Percentiles rank a stretch among this genome's conserved stretches.
These are phyloP conservation scores for Salvia hispanica DNA, from an alignment of 257 asterid species.

Conservation along the genomic window DNA sequence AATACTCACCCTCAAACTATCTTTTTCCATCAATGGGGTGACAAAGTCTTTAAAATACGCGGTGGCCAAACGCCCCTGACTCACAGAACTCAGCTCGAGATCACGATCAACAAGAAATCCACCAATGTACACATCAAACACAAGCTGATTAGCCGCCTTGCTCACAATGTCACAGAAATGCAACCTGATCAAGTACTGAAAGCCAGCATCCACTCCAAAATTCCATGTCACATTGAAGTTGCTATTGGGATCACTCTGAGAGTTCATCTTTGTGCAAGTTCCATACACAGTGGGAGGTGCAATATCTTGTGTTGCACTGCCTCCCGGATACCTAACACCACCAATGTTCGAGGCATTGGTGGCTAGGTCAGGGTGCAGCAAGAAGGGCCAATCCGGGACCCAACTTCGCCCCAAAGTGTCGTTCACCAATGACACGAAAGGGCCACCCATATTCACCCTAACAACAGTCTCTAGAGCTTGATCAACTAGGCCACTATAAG, in stretches of 20 bases:
- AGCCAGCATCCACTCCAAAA: constrained; percentile 58
- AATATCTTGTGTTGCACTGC: constrained; percentile 50
- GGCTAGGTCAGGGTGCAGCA: constrained; percentile 38
- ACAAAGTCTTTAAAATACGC: constrained; percentile 66
- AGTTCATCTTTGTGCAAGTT: constrained; percentile 60
- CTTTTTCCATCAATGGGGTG: constrained; percentile 38
- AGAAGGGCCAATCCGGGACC: constrained; percentile 51
- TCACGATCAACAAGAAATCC: constrained; percentile 45
- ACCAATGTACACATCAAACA: constrained; percentile 60
- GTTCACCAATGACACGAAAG: constrained; percentile 47
- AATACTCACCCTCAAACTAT: constrained; percentile 53
- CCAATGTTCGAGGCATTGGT: constrained; percentile 34
- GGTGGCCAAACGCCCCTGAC: constrained; percentile 43
- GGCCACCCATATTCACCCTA: constrained; percentile 87
- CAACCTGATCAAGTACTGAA: constrained; percentile 62
- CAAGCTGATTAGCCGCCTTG: constrained; percentile 46
- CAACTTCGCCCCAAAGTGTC: constrained; percentile 74
- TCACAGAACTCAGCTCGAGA: constrained; percentile 45
- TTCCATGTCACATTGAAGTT: constrained; percentile 74
- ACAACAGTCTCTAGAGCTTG: constrained; percentile 64
- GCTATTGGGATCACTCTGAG: constrained; percentile 42
- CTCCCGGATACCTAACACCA: constrained; percentile 56
- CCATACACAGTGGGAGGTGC: constrained; percentile 85
- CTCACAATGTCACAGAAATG: constrained; percentile 86
- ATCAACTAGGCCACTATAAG: constrained; percentile 45